Base-by-base conservation (phyloP, 768 basidiomycete genomes). In the Lyophyllum atratum region DNA sequence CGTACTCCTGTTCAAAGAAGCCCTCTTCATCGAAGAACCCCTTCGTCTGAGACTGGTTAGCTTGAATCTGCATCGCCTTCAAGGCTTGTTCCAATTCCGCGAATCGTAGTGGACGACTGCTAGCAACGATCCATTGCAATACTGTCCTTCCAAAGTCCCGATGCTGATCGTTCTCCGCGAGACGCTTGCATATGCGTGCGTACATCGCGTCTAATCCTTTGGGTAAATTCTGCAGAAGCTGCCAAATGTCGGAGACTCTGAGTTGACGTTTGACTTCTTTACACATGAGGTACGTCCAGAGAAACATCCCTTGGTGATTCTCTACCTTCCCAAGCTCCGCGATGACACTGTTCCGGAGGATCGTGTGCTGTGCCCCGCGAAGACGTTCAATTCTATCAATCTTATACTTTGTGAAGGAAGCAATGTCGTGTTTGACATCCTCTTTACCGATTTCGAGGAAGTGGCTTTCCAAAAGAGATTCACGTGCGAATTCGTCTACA, bases 221-320 rank as follows among this genome's bases (percentile, higher is more conserved):
- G 0, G 56, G 56, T 1, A 58, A 26, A 12, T 47, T 40, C 21
- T 47, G 34, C 10, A 58, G 50, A 14, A 58, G 51, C 21, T 15
- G 25, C 12, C 42, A 37, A 21, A 58, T 45, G 10, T 17, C 56
- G 5, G 21, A 14, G n/a, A 25, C 9, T 7, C 47, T n/a, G 22
- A 46, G 50, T 21, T 58, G 56, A 21, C 56, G 51, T 8, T 53
- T 48, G 6, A 58, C 51, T 33, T 58, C 56, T 28, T 52, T 40
- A 21, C 56, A 58, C 28, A 58, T 52, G 3, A 52, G 44, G 28
- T 25, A 58, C 24, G 46, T 51, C 56, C 56, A 58, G 17, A 58
- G 45, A 17, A 58, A 58, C 51, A 58, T 58, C 21, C 56, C 56
- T 42, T 53, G 56, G 39, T 58, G 56, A 43, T 58, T 58, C 1